Conservation (phyloP, 768 basidiomycete genomes). For the Rhodotorula diobovata region DNA sequence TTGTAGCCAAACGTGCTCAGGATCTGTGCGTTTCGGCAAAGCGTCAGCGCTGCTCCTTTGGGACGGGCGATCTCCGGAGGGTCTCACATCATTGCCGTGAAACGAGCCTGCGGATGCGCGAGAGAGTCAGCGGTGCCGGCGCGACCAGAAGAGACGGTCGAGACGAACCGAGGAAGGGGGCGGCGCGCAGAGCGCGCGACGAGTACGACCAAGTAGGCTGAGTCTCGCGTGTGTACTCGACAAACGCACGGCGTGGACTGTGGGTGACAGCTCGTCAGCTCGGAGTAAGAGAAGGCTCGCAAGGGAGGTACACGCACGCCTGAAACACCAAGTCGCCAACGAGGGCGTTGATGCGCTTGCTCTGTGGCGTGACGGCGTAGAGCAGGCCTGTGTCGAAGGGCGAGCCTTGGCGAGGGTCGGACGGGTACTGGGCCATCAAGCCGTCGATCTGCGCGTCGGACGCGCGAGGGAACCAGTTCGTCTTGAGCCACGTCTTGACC, state of each 20-base stretch:
- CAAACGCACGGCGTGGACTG: constrained; percentile 1
- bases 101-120: too few relatives aligned
- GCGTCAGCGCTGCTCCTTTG: too few relatives aligned
- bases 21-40: neutral
- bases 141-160: too few relatives aligned
- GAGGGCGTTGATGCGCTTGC: constrained; percentile 36
- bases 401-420: constrained; percentile 29
- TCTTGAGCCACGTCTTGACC: constrained; percentile 16
- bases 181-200: neutral
- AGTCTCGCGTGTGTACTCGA: constrained; percentile 5
- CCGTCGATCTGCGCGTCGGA: neutral
- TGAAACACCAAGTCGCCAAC: neutral
- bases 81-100: too few relatives aligned
- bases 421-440: constrained; percentile 19
- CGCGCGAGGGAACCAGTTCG: constrained; percentile 14
- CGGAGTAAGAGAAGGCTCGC: neutral
- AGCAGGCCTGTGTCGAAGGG: constrained; percentile 38
- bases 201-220: constrained; percentile 14
- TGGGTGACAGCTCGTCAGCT: neutral
- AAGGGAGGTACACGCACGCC: neutral
- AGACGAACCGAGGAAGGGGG: constrained; percentile 7
- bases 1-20: neutral
- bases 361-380: constrained; percentile 29
- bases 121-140: too few relatives aligned
- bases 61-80: too few relatives aligned